Evolutionary conservation across 257 asterid species (phyloP).

Genomic region (Nyctanthes arbortristis): DNA sequence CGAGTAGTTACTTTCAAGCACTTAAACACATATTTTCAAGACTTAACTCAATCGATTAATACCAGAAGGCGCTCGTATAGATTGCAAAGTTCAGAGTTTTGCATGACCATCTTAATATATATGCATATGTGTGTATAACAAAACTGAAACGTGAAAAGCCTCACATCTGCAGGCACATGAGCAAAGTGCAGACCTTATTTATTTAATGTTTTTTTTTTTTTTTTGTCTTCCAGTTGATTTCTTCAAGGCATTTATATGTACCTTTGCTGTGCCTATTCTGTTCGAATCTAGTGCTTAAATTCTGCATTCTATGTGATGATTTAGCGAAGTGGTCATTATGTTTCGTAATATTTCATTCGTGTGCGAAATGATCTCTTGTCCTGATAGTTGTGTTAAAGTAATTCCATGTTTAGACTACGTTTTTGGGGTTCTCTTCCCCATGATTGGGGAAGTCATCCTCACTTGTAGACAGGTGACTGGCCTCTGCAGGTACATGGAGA

Average conservation of each 20-base stretch:
- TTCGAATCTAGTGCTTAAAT: not conserved
- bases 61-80: not conserved
- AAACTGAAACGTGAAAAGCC: not conserved
- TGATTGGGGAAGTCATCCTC: not conserved
- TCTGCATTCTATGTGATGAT: not conserved
- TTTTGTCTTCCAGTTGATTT: not conserved
- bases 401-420: not conserved
- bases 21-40: not conserved
- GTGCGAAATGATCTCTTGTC: not conserved
- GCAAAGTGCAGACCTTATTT: not conserved
- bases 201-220: not conserved
- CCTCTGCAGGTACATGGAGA: slow-evolving; percentile 88
- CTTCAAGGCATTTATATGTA: not conserved
- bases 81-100: not conserved
- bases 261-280: not conserved
- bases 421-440: not conserved
- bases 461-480: slow-evolving; percentile 1
- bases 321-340: not conserved
- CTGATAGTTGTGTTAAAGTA: not conserved
- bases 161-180: not conserved
- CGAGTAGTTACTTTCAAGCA: not conserved
- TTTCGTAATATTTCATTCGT: not conserved
- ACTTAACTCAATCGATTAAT: not conserved
- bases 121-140: too few species aligned
- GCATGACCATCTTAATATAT: not conserved